These are phyloP conservation scores for Pythium aphanidermatum DNA, from an alignment of 352 stramenopile genomes.

Conservation along the genomic window DNA sequence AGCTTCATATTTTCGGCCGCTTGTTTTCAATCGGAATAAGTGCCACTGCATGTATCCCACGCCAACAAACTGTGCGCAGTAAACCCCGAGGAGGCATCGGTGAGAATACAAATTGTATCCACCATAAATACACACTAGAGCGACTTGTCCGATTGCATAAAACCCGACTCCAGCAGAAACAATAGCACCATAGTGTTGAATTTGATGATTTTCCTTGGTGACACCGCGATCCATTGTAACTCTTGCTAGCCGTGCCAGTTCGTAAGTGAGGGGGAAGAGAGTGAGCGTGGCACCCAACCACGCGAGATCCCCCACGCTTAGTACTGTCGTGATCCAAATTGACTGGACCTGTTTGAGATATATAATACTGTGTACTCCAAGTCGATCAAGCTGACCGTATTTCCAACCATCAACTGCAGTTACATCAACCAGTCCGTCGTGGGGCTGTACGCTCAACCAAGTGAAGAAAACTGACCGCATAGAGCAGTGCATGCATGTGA, in stretches of 20 bases:
- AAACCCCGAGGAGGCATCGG: constrained; percentile 29
- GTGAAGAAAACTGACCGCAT: constrained; percentile 35
- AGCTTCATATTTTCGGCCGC: constrained; percentile 54
- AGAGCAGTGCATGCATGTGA: constrained; percentile 32
- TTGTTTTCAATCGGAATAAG: constrained; percentile 37
- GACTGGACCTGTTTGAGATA: constrained; percentile 14
- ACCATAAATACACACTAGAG: constrained; percentile 24
- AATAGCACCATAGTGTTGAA: constrained; percentile 26
- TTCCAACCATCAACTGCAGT: constrained; percentile 6
- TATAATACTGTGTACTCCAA: constrained; percentile 38
- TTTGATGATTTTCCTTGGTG: constrained; percentile 32
- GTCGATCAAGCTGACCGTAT: constrained; percentile 29
- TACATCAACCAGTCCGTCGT: constrained; percentile 3
- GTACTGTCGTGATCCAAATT: constrained; percentile 24
- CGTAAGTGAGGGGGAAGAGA: constrained; percentile 46
- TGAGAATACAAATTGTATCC: constrained; percentile 54
- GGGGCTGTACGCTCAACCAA: constrained; percentile 19
- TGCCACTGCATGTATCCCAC: constrained; percentile 46
- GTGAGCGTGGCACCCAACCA: constrained; percentile 44
- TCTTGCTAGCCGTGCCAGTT: constrained; percentile 47
- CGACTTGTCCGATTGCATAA: constrained; percentile 24
- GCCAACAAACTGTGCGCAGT: constrained; percentile 40
- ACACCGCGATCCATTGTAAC: constrained; percentile 60
- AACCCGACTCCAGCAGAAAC: constrained; percentile 24
- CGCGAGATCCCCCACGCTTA: constrained; percentile 42